Evolutionary conservation across 2,329 filamentous ascomycete species (phyloP).

Genomic region (Alternaria sp.): DNA sequence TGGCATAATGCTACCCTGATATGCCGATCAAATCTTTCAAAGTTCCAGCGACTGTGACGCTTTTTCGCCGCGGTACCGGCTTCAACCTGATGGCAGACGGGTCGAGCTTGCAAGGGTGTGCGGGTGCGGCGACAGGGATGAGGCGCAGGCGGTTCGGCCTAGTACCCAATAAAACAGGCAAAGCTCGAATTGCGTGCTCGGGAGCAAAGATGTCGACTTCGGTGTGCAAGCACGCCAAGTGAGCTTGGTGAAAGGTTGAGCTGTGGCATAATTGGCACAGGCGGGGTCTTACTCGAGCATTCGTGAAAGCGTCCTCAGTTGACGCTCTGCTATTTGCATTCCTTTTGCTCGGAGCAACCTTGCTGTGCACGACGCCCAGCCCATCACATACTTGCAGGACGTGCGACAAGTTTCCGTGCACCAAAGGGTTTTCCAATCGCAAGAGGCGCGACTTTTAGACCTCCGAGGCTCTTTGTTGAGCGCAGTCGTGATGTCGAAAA

Average conservation of each 20-base stretch:
- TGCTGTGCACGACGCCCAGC: not conserved
- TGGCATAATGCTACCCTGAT: conserved; percentile 38
- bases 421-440: not conserved
- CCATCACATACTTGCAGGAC: not conserved
- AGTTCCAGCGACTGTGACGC: conserved; percentile 19
- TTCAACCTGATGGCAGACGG: conserved; percentile 26
- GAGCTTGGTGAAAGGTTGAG: conserved; percentile 7
- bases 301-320: not conserved
- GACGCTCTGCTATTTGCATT: conserved; percentile 1
- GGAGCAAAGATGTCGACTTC: conserved; percentile 42
- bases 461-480: not conserved
- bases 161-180: conserved; percentile 34
- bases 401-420: not conserved
- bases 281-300: not conserved
- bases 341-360: not conserved
- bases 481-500: conserved; percentile 5
- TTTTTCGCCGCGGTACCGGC: conserved; percentile 27
- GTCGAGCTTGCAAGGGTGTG: conserved; percentile 33
- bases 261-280: not conserved
- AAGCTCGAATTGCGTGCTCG: conserved; percentile 47
- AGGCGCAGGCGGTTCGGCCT: conserved; percentile 22
- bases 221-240: conserved; percentile 10
- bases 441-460: not conserved
- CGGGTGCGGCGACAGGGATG: conserved; percentile 41
- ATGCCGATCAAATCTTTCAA: conserved; percentile 22